Evolutionary conservation across 208 protist species (phyloP), one percentile per base, ranked within the genome.

Genomic region (Trypanosoma cruzi): DNA sequence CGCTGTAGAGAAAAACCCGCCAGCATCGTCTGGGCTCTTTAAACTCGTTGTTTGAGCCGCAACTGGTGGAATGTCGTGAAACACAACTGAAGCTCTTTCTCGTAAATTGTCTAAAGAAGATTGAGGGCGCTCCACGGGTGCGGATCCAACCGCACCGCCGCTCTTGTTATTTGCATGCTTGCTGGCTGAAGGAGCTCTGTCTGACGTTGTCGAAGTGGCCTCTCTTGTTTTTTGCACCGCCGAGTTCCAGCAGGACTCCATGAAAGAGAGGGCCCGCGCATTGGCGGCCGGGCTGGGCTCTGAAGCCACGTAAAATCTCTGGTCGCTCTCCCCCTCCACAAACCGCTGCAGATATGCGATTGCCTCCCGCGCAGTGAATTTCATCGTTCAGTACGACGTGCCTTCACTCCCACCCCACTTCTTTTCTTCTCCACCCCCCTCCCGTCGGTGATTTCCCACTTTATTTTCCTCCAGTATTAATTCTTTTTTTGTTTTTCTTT

Each of bases 291-390:
- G 3, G 20, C 34, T 59, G 18, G 37, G 22, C 37, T 57, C 32
- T 22, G 67, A 48, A 60, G 65, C 26, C 31, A 73, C 36, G 34
- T 66, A 54, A 52, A 73, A 73, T 26, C 59, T 57, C 53, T 18
- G 34, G 13, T 14, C 13, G 16, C 49, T 50, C 14, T 20, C 8
- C 16, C 60, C 57, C 24, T 60, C 18, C 14, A 66, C 31, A 65
- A 66, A 65, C 67, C 50, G 44, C n/a, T 59, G 67, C 49, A 73
- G 18, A 57, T 49, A 73, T 37, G 16, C 36, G n/a, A 73, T 73
- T 28, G 58, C 67, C 16, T 64, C 67, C 8, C 37, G 20, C 22
- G 50, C 58, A 50, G 67, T 52, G 40, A 59, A n/a, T 18, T 58
- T 65, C 58, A 73, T 73, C 22, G 16, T 34, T 5, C 20, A 46